phyloP scores from a whole-genome alignment of 2,329 filamentous ascomycete species.

The Claviceps sp. region DNA sequence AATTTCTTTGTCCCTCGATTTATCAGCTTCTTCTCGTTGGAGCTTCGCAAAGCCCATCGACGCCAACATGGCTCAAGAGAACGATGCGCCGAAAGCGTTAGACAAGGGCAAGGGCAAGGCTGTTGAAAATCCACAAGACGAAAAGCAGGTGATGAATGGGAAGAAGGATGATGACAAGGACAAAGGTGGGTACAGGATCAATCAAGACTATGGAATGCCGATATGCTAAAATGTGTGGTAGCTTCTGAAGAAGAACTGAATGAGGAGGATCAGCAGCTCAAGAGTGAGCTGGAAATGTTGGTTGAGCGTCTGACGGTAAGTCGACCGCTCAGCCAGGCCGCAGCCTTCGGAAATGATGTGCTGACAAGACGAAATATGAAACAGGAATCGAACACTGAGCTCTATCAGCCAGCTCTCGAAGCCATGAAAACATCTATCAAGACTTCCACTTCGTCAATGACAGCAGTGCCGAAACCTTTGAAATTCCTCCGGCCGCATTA shows the following conservation, averaged over 20 bases:
- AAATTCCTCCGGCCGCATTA: constrained; percentile 98
- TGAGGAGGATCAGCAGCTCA: constrained; percentile 96
- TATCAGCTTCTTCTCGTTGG: constrained; percentile 4
- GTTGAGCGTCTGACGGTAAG: constrained; percentile 83
- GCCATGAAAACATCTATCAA: constrained; percentile 98
- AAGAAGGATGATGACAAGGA: constrained; percentile 63
- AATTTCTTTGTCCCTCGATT: constrained; percentile 2
- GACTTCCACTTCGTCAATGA: constrained; percentile 98
- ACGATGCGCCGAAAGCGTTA: constrained; percentile 67
- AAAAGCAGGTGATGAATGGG: constrained; percentile 55
- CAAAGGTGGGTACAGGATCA: constrained; percentile 26
- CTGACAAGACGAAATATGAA: background rate
- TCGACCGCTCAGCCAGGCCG: background rate
- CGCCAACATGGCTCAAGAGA: constrained; percentile 79
- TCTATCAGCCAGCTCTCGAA: constrained; percentile 87
- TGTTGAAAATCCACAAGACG: constrained; percentile 55
- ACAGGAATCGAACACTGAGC: constrained; percentile 71
- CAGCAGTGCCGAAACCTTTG: constrained; percentile 91
- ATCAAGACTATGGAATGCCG: constrained; percentile 3
- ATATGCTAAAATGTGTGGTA: constrained; percentile 13
- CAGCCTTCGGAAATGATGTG: background rate
- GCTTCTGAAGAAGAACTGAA: constrained; percentile 69
- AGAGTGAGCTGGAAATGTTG: constrained; percentile 95
- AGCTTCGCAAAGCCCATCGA: constrained; percentile 16
- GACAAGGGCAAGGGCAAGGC: constrained; percentile 98